Evolutionary conservation across 139 green algal genomes (phyloP), one percentile per base, ranked within the genome.

Genomic region (Picochlorum costavermella): DNA sequence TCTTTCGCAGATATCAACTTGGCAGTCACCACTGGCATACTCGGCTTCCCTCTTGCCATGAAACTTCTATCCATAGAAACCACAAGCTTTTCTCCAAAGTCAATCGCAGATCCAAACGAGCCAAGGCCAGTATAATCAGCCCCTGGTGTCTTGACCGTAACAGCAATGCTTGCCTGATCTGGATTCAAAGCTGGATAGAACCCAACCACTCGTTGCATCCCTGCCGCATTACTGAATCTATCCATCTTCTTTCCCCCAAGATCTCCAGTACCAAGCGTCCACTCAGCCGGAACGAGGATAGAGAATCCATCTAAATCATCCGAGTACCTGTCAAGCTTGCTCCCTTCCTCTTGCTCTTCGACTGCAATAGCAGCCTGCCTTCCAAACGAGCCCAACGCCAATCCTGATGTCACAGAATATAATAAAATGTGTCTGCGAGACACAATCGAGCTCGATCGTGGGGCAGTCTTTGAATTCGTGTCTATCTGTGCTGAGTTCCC

Each of bases 211-310:
- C 43, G 51, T 28, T 64, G 37, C 50, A 77, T 26, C 17, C 71
- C 71, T 4, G 71, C 71, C 9, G 49, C 44, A 46, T 77, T 77
- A 26, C 29, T 50, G 44, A 77, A 73, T 17, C 71, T 56, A 56
- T 28, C 46, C 40, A 11, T n/a, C 48, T 23, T 51, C 12, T 20
- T 45, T 10, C 11, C 8, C 12, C 29, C 31, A 23, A 53, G 11
- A 37, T 37, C 45, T 40, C 60, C 60, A 13, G 33, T 59, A 8
- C 31, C 60, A 8, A 45, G 36, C 9, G n/a, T 4, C 60, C 60
- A 66, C 5, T 12, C 36, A 49, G 14, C 9, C n/a, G 65, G 65
- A 28, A 65, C 8, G 2, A 16, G 8, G 3, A 71, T 26, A 26
- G 56, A 6, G 13, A 55, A 63, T 44, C 10, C 33, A 45, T 53